Evolutionary conservation across 2,329 filamentous ascomycete genomes (phyloP), one percentile per base, ranked within the genome.

Genomic region (Cladosporium sp.): DNA sequence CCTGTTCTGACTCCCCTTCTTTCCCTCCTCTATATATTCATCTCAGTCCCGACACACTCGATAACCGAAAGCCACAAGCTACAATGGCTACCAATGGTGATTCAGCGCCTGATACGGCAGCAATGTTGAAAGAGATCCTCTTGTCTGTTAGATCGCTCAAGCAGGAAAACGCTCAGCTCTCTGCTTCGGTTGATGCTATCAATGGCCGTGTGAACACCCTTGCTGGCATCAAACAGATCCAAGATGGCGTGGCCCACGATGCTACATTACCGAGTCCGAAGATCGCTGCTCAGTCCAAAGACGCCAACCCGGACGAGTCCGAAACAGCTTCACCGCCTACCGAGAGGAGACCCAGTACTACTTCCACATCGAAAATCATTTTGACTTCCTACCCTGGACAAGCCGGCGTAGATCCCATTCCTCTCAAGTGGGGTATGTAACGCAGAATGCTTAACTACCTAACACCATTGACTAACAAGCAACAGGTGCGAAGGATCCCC

Each of bases 351-450:
- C 68, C 78, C 49, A 83, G 78, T 70, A 74, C 71, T 21, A 73
- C 80, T 56, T 39, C 32, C 16, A 80, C 82, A 46, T 86, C 84
- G 53, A 87, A 88, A 71, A 89, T 89, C 74, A 88, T 89, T 70
- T 81, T 91, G 70, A 91, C 89, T 59, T 97, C 93, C 6, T 97
- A 98, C 78, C 94, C 94, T 30, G 93, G 92, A 72, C 94, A 97
- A 80, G 92, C 91, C 70, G 94, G 94, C 68, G 94, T 98, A 78
- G 91, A 96, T 70, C 93, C 94, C n/a, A 81, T 97, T 60, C 87
- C 88, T 25, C 88, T 98, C 84, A 85, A 91, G 71, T 98, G 94
- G 94, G 94, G 60, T 63, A 56, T 11, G 60, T 32, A 5, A 46
- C 10, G 5, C 39, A 46, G 8, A 6, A 46, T 21, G 10, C 21